phyloP scores from a whole-genome alignment of 805 yeast species.

The Spathaspora boniae region DNA sequence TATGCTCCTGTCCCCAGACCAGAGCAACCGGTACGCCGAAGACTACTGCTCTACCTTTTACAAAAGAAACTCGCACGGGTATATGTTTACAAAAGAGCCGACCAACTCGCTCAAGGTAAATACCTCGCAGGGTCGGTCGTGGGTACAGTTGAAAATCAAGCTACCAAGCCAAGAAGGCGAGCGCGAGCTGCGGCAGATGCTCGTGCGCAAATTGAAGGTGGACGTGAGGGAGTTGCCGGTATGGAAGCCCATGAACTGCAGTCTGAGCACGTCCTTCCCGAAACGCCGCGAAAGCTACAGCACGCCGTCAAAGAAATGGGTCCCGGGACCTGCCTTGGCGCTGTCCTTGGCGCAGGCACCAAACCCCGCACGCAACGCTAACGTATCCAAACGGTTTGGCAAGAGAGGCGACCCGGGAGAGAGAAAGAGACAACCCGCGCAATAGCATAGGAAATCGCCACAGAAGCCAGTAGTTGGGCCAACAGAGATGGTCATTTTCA shows the following conservation, averaged over 20 bases:
- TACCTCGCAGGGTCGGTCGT: conserved; percentile 19
- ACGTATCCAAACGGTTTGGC: conserved; percentile 13
- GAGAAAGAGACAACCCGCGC: too few relatives aligned
- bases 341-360: neutral
- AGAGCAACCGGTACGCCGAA: conserved; percentile 13
- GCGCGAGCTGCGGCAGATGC: neutral
- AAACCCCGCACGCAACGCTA: conserved; percentile 5
- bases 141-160: conserved; percentile 24
- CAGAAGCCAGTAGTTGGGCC: too few relatives aligned
- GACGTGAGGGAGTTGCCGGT: conserved; percentile 22
- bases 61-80: conserved; percentile 29
- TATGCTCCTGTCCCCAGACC: neutral
- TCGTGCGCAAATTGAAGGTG: conserved; percentile 19
- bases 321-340: neutral
- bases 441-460: too few relatives aligned
- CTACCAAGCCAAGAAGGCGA: conserved; percentile 12
- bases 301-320: neutral
- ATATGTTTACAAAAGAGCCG: conserved; percentile 34
- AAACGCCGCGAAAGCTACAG: neutral
- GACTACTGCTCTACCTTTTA: conserved; percentile 32
- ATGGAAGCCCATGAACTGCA: conserved; percentile 22
- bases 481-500: too few relatives aligned
- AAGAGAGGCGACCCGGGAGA: conserved; percentile 3
- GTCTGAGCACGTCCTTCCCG: neutral
- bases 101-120: conserved; percentile 25